phyloP scores from a whole-genome alignment of 1,284 basidiomycete species.

The Microbotryum lychnidis-dioicae region DNA sequence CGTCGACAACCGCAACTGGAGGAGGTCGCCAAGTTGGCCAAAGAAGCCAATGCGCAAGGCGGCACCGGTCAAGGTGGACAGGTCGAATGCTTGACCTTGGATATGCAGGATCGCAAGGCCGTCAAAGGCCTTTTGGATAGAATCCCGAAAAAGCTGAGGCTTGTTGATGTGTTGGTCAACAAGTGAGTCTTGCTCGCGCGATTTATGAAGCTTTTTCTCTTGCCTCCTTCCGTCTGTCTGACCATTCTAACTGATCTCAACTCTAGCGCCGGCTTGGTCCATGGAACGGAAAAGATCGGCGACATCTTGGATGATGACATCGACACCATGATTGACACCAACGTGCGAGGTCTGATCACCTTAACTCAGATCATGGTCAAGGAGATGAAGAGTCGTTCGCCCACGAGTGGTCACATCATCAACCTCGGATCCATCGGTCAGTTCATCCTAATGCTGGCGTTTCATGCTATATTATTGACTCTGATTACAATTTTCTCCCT shows the following conservation, averaged over 20 bases:
- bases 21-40: slow-evolving; percentile 46
- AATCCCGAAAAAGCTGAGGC: slow-evolving; percentile 51
- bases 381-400: slow-evolving; percentile 31
- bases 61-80: slow-evolving; percentile 62
- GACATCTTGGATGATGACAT: slow-evolving; percentile 60
- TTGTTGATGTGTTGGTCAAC: slow-evolving; percentile 68
- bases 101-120: slow-evolving; percentile 64
- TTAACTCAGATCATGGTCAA: slow-evolving; percentile 49
- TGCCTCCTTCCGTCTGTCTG: not conserved
- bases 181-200: slow-evolving; percentile 49
- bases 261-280: slow-evolving; percentile 56
- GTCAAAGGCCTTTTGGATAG: slow-evolving; percentile 58
- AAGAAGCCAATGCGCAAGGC: slow-evolving; percentile 60
- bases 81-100: slow-evolving; percentile 58
- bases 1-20: slow-evolving; percentile 40
- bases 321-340: slow-evolving; percentile 78
- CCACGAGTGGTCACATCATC: slow-evolving; percentile 53
- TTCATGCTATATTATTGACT: too few species aligned
- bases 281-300: slow-evolving; percentile 70
- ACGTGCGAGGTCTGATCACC: slow-evolving; percentile 79
- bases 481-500: not conserved
- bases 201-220: not conserved
- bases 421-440: slow-evolving; percentile 83
- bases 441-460: not conserved
- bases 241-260: not conserved